phyloP scores from a whole-genome alignment of 2,329 filamentous ascomycete genomes.

The Fusarium verrucosum region DNA sequence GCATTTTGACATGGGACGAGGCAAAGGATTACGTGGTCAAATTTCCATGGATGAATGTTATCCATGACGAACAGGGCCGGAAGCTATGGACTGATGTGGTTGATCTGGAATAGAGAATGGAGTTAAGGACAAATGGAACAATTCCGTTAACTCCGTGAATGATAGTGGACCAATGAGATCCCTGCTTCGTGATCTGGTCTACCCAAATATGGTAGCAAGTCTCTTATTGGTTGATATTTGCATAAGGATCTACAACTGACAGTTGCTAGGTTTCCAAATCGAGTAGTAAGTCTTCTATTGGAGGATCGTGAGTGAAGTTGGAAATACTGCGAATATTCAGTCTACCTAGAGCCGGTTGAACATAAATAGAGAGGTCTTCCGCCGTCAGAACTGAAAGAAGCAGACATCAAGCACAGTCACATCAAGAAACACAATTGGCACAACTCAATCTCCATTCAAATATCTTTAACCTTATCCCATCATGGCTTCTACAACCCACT shows the following conservation, averaged over 20 bases:
- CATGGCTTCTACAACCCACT: constrained; percentile 13
- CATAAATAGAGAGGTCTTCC: background rate
- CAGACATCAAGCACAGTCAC: background rate
- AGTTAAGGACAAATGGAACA: background rate
- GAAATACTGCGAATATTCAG: background rate
- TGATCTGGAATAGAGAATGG: background rate
- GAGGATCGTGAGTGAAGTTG: background rate
- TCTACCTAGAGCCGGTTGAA: background rate
- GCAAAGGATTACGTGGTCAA: background rate
- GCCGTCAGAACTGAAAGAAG: rapidly evolving
- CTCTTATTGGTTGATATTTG: background rate
- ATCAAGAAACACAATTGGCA: background rate
- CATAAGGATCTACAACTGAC: background rate
- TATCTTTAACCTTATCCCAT: no score
- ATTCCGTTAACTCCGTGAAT: constrained; percentile 11
- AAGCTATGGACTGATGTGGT: background rate
- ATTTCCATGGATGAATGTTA: background rate
- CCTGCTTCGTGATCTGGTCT: background rate
- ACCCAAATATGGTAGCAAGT: background rate
- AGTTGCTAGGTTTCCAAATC: background rate
- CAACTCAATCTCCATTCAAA: no score
- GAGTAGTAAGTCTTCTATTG: constrained; percentile 20
- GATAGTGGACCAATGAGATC: background rate
- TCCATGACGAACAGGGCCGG: background rate
- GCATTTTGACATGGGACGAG: background rate